Base-by-base conservation (phyloP, 2,329 filamentous ascomycete species). In the Venturia nashicola region DNA sequence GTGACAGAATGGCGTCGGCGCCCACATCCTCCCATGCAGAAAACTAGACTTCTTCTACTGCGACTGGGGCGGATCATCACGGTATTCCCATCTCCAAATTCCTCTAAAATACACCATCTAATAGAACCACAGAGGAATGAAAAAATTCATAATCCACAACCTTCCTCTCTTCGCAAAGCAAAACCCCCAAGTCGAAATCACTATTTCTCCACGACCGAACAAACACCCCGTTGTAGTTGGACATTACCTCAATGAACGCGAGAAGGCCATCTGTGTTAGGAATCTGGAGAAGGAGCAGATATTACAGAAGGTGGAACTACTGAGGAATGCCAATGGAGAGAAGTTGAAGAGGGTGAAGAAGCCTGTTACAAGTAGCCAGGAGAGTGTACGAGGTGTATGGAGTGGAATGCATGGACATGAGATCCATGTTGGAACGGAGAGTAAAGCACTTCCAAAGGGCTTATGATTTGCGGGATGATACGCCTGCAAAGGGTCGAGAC, bases 11-110 rank as follows among this genome's bases (percentile, higher is more conserved):
- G 94, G 94, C 82, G 83, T 97, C 69, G 93, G 93, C 72, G 90
- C 92, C 74, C 97, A 97, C 81, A 90, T 99, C 77, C 85, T 97
- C 65, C 93, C 96, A 80, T 99, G 94, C 86, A 96, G 91, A 82
- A 89, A 88, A 73, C 81, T 99, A 75, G 90, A 96, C 76, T 90
- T 99, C 73, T 90, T 96, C 79, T 99, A 96, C 80, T 97, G 94
- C 81, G 91, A 97, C 82, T 92, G 89, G 85, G 90, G 89, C 65
- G 94, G 92, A 67, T 96, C 90, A 76, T 97, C 93, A 80, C 72
- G 94, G 94, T 73, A 97, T 97, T 91, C 94, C 12, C n/a, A 43
- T 39, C 40, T 46, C n/a, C 60, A 27, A 32, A 27, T 27, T 14
- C 20, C 51, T 11, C 11, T 1, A 14, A 8, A 7, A 34, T 27